A percentile compares a stretch with the other conserved stretches of the same genome.
These are phyloP conservation scores for Hyaloscypha variabilis DNA, from an alignment of 495 filamentous ascomycete genomes.

Conservation along the genomic window DNA sequence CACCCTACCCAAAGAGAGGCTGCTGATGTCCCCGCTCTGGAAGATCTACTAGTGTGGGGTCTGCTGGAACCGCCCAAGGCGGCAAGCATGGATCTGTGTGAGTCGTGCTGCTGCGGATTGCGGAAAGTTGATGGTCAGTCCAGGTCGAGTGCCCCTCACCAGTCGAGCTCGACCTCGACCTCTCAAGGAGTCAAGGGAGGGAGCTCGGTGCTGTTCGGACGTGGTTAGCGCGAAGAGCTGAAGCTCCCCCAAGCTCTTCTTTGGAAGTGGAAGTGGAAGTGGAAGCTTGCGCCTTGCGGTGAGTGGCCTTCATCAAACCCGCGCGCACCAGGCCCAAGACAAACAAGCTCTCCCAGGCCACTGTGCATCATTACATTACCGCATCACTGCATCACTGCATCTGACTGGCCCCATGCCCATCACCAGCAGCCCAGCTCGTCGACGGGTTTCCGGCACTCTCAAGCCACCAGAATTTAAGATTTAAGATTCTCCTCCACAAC, in stretches of 20 bases:
- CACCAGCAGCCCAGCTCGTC: too few species aligned
- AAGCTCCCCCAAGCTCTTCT: background rate
- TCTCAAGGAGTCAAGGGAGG: too few species aligned
- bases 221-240: background rate
- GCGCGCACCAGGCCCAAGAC: background rate
- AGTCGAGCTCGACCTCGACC: too few species aligned
- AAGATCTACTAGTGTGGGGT: constrained; percentile 1
- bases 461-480: background rate
- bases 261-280: too few species aligned
- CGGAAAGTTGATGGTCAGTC: background rate
- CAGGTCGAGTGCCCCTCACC: background rate
- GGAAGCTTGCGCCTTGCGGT: too few species aligned
- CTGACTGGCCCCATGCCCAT: too few species aligned
- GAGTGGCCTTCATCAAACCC: too few species aligned
- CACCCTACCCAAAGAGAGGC: background rate
- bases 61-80: background rate
- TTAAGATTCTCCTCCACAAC: background rate
- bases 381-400: too few species aligned
- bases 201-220: background rate
- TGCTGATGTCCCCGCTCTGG: background rate
- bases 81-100: background rate
- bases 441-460: background rate
- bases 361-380: background rate
- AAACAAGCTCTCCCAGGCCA: background rate
- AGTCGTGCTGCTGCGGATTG: background rate